Conservation (phyloP, 1,284 basidiomycete species). For the Bjerkandera adusta region DNA sequence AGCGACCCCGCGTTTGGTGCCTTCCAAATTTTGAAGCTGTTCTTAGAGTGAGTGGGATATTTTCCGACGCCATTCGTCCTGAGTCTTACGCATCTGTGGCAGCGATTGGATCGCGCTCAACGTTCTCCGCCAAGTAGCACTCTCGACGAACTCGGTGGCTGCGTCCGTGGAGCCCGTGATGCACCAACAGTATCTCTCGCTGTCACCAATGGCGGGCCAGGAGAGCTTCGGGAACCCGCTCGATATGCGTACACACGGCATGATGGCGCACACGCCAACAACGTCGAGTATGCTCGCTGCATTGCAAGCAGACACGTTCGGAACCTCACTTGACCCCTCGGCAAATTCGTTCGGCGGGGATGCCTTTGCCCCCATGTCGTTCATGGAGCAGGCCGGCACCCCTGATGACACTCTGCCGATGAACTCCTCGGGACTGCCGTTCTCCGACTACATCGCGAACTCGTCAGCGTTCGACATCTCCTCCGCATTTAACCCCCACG, state of each 20-base stretch:
- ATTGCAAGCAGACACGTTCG: slow-evolving; percentile 70
- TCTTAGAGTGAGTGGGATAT: slow-evolving; percentile 68
- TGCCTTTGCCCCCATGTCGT: slow-evolving; percentile 64
- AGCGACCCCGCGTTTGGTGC: slow-evolving; percentile 88
- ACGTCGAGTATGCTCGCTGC: slow-evolving; percentile 86
- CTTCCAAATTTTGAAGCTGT: slow-evolving; percentile 87
- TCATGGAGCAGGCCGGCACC: slow-evolving; percentile 67
- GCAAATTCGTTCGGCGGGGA: slow-evolving; percentile 61
- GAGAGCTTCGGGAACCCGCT: slow-evolving; percentile 59
- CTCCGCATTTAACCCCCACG: slow-evolving; percentile 60
- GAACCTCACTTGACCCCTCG: slow-evolving; percentile 59
- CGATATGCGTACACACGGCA: slow-evolving; percentile 46
- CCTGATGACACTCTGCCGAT: slow-evolving; percentile 49
- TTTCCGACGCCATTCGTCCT: slow-evolving; percentile 18
- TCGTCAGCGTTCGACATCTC: slow-evolving; percentile 66
- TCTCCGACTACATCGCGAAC: slow-evolving; percentile 61
- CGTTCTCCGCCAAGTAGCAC: slow-evolving; percentile 78
- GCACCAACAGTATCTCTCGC: slow-evolving; percentile 80
- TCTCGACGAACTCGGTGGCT: slow-evolving; percentile 85
- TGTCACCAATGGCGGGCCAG: slow-evolving; percentile 80
- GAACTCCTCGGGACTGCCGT: slow-evolving; percentile 55
- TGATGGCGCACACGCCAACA: slow-evolving; percentile 75
- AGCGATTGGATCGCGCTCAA: slow-evolving; percentile 90
- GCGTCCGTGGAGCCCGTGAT: slow-evolving; percentile 87
- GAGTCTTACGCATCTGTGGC: slow-evolving; percentile 20